Percentiles rank a stretch among this genome's conserved stretches.
phyloP scores from a whole-genome alignment of 352 stramenopile species.

The Phytophthora citricola region DNA sequence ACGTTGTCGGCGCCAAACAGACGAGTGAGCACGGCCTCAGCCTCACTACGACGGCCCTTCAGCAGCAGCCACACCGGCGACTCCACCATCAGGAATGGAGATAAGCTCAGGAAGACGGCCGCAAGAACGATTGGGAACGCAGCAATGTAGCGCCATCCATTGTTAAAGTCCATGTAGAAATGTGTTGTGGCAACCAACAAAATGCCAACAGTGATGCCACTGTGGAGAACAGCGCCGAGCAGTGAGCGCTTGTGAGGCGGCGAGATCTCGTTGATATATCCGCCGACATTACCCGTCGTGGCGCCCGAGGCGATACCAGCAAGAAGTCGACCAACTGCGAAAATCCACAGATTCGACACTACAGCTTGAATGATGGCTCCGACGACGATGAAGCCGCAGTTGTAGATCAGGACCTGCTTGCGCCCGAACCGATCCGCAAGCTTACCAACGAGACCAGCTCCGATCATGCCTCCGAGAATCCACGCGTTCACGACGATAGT shows the following conservation, averaged over 20 bases:
- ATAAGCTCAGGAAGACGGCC: slow-evolving; percentile 47
- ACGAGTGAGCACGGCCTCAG: slow-evolving; percentile 39
- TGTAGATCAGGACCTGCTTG: slow-evolving; percentile 49
- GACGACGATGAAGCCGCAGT: slow-evolving; percentile 47
- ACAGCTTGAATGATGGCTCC: slow-evolving; percentile 37
- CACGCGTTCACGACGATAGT: slow-evolving; percentile 58
- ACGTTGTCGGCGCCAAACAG: slow-evolving; percentile 52
- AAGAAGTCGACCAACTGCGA: slow-evolving; percentile 52
- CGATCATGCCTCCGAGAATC: slow-evolving; percentile 59
- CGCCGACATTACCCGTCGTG: slow-evolving; percentile 46
- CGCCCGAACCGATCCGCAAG: slow-evolving; percentile 48
- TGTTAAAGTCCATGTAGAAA: slow-evolving; percentile 60
- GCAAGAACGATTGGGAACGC: slow-evolving; percentile 64
- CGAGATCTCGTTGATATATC: slow-evolving; percentile 60
- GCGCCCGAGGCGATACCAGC: slow-evolving; percentile 60
- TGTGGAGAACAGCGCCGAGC: slow-evolving; percentile 46
- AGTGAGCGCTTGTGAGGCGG: slow-evolving; percentile 45
- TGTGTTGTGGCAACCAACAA: slow-evolving; percentile 53
- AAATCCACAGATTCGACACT: slow-evolving; percentile 42
- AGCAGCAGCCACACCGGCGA: slow-evolving; percentile 57
- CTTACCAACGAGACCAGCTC: slow-evolving; percentile 41
- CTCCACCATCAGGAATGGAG: slow-evolving; percentile 59
- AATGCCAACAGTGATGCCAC: slow-evolving; percentile 48
- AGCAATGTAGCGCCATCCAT: slow-evolving; percentile 67
- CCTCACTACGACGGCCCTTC: slow-evolving; percentile 42